Percentiles rank a stretch among this genome's conserved stretches.
These are phyloP conservation scores for Sphaerulina musiva DNA, from an alignment of 2,329 filamentous ascomycete genomes.

Conservation along the genomic window DNA sequence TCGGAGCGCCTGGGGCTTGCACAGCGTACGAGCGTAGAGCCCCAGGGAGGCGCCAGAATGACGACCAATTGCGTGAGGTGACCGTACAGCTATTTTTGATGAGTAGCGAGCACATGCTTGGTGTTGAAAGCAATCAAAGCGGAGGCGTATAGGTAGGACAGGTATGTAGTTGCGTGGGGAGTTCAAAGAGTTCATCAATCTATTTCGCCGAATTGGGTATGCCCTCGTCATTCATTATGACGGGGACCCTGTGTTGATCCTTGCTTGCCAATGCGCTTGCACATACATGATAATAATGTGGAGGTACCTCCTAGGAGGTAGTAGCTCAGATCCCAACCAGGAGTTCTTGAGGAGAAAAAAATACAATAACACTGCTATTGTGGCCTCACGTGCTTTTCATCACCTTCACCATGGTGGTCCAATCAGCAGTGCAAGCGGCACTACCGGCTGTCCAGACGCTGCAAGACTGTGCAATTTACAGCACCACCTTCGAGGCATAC, in stretches of 20 bases:
- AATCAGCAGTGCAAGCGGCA: not conserved
- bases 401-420: not conserved
- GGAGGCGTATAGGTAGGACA: not conserved
- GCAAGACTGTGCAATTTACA: constrained; percentile 69
- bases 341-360: too few species aligned
- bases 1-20: constrained; percentile 67
- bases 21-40: constrained; percentile 56
- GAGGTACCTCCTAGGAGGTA: too few species aligned
- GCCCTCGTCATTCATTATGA: too few species aligned
- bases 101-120: constrained; percentile 20
- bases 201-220: too few species aligned
- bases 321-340: too few species aligned
- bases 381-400: not conserved
- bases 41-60: not conserved
- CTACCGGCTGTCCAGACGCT: constrained; percentile 65
- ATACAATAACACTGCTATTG: too few species aligned
- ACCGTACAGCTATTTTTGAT: not conserved
- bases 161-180: not conserved
- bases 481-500: constrained; percentile 68
- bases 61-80: not conserved
- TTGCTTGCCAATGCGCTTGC: too few species aligned
- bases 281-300: too few species aligned
- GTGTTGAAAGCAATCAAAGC: not conserved
- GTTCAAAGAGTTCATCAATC: not conserved
- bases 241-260: too few species aligned